These are phyloP conservation scores for Chaetomium sp. DNA, from an alignment of 2,329 filamentous ascomycete genomes.

Conservation along the genomic window DNA sequence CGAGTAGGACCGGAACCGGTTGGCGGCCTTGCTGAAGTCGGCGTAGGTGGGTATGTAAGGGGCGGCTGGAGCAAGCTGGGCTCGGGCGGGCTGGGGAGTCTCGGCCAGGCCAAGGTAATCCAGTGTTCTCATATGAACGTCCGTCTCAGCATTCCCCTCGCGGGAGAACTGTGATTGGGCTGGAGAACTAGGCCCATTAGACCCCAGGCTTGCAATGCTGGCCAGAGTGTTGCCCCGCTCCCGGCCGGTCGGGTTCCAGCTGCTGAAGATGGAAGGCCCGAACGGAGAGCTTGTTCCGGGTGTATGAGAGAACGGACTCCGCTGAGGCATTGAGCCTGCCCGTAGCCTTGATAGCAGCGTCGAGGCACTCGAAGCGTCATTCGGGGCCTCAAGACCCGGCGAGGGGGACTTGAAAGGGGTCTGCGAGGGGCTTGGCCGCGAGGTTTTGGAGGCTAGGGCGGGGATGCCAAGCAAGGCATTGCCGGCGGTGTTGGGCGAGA, in stretches of 20 bases:
- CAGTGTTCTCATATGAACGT: conserved; percentile 85
- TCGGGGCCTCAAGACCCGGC: conserved; percentile 54
- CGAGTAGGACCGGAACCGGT: conserved; percentile 93
- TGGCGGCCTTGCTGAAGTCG: conserved; percentile 75
- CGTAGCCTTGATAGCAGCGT: conserved; percentile 81
- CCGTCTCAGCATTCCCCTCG: conserved; percentile 81
- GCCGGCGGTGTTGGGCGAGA: conserved; percentile 73
- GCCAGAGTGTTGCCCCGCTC: conserved; percentile 85
- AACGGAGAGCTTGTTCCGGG: conserved; percentile 68
- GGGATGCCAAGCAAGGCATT: conserved; percentile 62
- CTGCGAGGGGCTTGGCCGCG: conserved; percentile 81
- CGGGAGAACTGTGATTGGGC: conserved; percentile 83
- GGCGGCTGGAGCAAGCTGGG: conserved; percentile 65
- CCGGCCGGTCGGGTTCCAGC: conserved; percentile 74
- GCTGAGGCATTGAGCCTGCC: conserved; percentile 92
- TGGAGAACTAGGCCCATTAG: conserved; percentile 86
- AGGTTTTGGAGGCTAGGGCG: conserved; percentile 70
- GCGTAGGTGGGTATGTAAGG: conserved; percentile 75
- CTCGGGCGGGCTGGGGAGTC: conserved; percentile 78
- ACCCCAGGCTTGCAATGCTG: conserved; percentile 81
- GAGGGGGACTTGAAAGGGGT: conserved; percentile 79
- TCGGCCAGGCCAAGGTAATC: conserved; percentile 96
- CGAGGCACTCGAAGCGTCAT: conserved; percentile 60
- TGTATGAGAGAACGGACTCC: conserved; percentile 63
- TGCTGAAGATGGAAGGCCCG: conserved; percentile 86